Evolutionary conservation across 1,284 basidiomycete species (phyloP).

Genomic region (Athelia psychrophila): DNA sequence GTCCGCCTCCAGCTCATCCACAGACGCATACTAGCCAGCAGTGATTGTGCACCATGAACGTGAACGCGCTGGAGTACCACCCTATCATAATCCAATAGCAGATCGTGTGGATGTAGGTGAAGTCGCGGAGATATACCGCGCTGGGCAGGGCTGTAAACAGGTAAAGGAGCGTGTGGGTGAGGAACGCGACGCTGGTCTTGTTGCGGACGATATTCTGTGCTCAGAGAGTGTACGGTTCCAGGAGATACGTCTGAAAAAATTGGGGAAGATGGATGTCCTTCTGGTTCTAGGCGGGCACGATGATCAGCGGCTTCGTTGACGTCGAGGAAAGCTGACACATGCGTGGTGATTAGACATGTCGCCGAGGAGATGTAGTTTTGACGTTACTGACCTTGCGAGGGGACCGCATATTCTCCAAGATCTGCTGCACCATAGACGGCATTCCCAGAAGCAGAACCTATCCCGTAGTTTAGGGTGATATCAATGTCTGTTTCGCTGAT

Average conservation of each 20-base stretch:
- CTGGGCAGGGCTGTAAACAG: background rate
- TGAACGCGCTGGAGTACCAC: background rate
- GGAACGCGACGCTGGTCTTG: slow-evolving; percentile 1
- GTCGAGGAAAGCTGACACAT: background rate
- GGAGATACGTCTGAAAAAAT: background rate
- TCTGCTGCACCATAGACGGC: background rate
- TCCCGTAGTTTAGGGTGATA: background rate
- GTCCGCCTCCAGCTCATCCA: background rate
- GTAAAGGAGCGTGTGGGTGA: background rate
- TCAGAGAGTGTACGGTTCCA: background rate
- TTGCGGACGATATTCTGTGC: background rate
- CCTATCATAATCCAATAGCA: background rate
- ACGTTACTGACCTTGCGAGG: background rate
- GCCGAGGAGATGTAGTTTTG: background rate
- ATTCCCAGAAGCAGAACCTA: background rate
- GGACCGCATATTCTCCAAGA: background rate
- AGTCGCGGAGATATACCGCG: background rate
- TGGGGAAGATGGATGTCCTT: background rate
- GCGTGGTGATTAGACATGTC: background rate
- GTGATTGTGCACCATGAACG: background rate
- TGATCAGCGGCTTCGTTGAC: background rate
- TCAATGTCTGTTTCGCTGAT: background rate
- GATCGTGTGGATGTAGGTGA: background rate
- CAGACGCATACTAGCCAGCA: background rate
- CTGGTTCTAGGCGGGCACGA: background rate